Base-by-base conservation (phyloP, 2,329 filamentous ascomycete species). In the Ophiostoma ulmi region DNA sequence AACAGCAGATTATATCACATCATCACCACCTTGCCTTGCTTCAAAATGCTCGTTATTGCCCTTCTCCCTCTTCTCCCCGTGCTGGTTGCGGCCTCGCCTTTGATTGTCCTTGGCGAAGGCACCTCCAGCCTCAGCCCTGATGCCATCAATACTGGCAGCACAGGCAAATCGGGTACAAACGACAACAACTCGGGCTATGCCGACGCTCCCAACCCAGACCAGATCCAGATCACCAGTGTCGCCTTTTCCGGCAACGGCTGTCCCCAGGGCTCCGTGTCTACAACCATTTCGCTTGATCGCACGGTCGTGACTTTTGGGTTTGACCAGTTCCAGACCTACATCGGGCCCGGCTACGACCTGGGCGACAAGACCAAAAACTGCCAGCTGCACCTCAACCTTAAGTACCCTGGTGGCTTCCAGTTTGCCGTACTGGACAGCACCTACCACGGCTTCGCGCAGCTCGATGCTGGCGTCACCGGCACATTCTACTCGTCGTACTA, bases 391-490 rank as follows among this genome's bases (percentile, higher is more conserved):
- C 74, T 83, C 71, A 81, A 78, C 75, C 79, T 83, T 72, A 79
- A 81, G 75, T 83, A 83, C 75, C 81, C 81, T 14, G 80, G 80
- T 55, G 81, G 81, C 72, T 83, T 82, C 78, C 81, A 83, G 76
- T 83, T 80, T 76, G 76, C 81, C 65, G 77, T 83, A 26, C 79
- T 83, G 58, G 80, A 83, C 74, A 81, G 80, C 73, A 83, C 81
- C n/a, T 83, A 83, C 78, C 81, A 83, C 78, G 81, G 81, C 72
- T 83, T 81, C 72, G 81, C 81, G 1, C 81, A 81, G 76, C 79
- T 83, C n/a, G 81, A 83, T 68, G 69, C 74, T 69, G 81, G 81
- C 55, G 79, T 83, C 68, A 82, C 80, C 7, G 81, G 81, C 38
- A 80, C 78, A 68, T 83, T 83, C 76, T 80, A 79, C 75, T 82